Conservation (phyloP, 2,329 filamentous ascomycete species). For the Clarireedia hainanense region DNA sequence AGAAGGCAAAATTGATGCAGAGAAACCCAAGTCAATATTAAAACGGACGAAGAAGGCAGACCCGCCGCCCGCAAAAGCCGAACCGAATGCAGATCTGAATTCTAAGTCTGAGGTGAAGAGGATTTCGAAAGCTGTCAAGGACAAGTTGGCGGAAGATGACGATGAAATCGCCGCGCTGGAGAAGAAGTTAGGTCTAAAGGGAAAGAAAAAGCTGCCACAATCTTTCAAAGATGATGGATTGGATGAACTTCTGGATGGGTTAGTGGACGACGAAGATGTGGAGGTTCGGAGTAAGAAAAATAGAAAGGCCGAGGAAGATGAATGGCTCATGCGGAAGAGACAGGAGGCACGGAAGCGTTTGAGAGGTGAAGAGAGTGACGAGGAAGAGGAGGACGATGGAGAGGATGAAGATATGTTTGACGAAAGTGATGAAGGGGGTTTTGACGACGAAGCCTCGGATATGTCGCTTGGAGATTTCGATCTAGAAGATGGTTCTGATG, state of each 20-base stretch:
- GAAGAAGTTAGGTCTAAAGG: conserved; percentile 73
- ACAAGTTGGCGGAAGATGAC: conserved; percentile 70
- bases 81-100: conserved; percentile 17
- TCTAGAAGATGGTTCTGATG: conserved; percentile 23
- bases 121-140: conserved; percentile 37
- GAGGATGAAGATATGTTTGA: conserved; percentile 7
- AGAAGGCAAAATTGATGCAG: conserved; percentile 3
- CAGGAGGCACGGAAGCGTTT: conserved; percentile 33
- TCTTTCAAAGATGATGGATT: conserved; percentile 76
- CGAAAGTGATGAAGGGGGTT: conserved; percentile 18
- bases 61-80: conserved; percentile 22
- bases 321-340: conserved; percentile 53
- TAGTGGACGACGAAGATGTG: conserved; percentile 48
- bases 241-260: conserved; percentile 59
- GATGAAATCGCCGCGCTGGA: conserved; percentile 83
- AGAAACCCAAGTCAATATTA: neutral
- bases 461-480: conserved; percentile 25
- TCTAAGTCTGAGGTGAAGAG: conserved; percentile 5
- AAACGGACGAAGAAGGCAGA: conserved; percentile 1
- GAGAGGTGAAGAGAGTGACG: neutral
- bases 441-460: conserved; percentile 27
- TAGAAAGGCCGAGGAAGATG: conserved; percentile 48
- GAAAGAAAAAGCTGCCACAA: conserved; percentile 62
- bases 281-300: conserved; percentile 41
- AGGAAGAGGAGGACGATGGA: conserved; percentile 4